These are phyloP conservation scores for Aeminium ludgeri DNA, from an alignment of 495 filamentous ascomycete genomes.

Conservation along the genomic window DNA sequence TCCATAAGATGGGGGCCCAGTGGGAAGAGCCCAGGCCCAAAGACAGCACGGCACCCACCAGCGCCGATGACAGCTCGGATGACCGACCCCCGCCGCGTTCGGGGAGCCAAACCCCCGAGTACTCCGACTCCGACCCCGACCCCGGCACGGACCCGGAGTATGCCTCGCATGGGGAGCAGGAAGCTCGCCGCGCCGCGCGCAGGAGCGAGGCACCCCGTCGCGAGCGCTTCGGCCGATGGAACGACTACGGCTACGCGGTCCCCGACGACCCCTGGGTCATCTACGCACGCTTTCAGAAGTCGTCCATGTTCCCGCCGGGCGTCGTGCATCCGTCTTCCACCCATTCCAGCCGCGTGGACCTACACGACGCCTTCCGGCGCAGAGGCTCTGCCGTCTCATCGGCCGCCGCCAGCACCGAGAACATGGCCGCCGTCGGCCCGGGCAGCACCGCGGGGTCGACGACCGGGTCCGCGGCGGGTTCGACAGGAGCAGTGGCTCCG, in stretches of 20 bases:
- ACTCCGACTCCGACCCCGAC: slow-evolving; percentile 14
- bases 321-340: slow-evolving; percentile 36
- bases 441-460: background rate
- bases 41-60: slow-evolving; percentile 10
- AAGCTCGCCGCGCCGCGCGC: slow-evolving; percentile 1
- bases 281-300: slow-evolving; percentile 67
- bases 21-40: slow-evolving; percentile 48
- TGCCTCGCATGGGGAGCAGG: slow-evolving; percentile 10
- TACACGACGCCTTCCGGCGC: slow-evolving; percentile 30
- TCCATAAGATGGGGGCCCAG: slow-evolving; percentile 68
- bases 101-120: slow-evolving; percentile 16
- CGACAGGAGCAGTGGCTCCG: background rate
- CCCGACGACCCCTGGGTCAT: slow-evolving; percentile 95
- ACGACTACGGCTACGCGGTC: slow-evolving; percentile 47
- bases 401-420: slow-evolving; percentile 27
- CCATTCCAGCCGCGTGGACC: slow-evolving; percentile 40
- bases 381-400: slow-evolving; percentile 31
- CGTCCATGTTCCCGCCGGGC: slow-evolving; percentile 44
- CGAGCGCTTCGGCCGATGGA: slow-evolving; percentile 19
- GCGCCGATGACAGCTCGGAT: slow-evolving; percentile 18
- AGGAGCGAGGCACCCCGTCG: slow-evolving; percentile 2
- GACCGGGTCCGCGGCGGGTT: background rate
- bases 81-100: slow-evolving; percentile 6
- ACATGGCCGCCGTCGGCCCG: slow-evolving; percentile 14
- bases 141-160: slow-evolving; percentile 18